Conservation (phyloP, 495 filamentous ascomycete genomes). For the Haplographium delicatum region DNA sequence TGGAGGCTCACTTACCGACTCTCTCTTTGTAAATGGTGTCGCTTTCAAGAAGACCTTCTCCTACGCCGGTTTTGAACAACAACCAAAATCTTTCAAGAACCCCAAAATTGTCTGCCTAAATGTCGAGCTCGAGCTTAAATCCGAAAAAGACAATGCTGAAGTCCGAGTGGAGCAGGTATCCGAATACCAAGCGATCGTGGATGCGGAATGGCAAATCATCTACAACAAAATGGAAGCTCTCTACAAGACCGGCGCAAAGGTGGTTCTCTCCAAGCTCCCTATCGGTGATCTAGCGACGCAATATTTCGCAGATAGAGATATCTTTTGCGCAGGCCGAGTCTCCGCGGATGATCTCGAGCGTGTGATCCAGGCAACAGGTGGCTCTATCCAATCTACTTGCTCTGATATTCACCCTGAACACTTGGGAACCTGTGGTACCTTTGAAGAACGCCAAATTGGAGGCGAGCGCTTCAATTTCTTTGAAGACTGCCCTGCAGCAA, state of each 20-base stretch:
- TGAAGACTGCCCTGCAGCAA: slow-evolving; percentile 87
- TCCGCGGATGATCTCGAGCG: slow-evolving; percentile 92
- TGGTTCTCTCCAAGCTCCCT: slow-evolving; percentile 93
- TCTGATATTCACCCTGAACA: slow-evolving; percentile 88
- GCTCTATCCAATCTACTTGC: slow-evolving; percentile 89
- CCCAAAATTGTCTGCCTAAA: slow-evolving; percentile 95
- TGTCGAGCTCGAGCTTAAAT: slow-evolving; percentile 95
- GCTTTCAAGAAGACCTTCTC: slow-evolving; percentile 99
- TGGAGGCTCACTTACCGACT: slow-evolving; percentile 93
- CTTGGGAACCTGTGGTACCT: slow-evolving; percentile 82
- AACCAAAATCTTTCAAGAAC: slow-evolving; percentile 90
- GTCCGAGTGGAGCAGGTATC: slow-evolving; percentile 97
- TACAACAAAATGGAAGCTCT: slow-evolving; percentile 97
- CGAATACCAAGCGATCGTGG: slow-evolving; percentile 98
- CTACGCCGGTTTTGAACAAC: slow-evolving; percentile 98
- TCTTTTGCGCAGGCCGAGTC: slow-evolving; percentile 97
- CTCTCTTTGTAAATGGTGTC: slow-evolving; percentile 94
- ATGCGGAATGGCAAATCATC: slow-evolving; percentile 99
- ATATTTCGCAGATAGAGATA: slow-evolving; percentile 95
- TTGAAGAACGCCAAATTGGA: slow-evolving; percentile 96
- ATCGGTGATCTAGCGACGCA: slow-evolving; percentile 98
- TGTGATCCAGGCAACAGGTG: slow-evolving; percentile 90
- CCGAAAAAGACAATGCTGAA: slow-evolving; percentile 98
- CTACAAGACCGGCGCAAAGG: slow-evolving; percentile 89
- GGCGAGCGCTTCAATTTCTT: slow-evolving; percentile 98